Evolutionary conservation across 768 basidiomycete species (phyloP).

Genomic region (Pisolithus tinctorius): DNA sequence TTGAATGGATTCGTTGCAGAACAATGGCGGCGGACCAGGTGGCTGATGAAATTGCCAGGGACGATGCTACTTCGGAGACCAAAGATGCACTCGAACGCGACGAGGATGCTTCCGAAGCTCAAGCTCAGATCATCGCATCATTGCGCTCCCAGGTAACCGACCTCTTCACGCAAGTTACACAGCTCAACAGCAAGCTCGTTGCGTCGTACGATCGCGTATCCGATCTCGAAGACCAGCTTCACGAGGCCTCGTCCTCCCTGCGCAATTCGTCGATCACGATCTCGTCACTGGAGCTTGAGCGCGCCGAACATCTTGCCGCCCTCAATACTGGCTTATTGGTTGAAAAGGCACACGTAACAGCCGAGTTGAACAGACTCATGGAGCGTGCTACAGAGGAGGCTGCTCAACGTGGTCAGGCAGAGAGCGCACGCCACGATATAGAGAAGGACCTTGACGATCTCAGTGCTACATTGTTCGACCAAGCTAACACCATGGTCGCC

Average conservation of each 20-base stretch:
- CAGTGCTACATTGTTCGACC: constrained; percentile 80
- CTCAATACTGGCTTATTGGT: constrained; percentile 89
- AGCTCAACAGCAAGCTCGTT: constrained; percentile 91
- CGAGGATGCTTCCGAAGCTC: constrained; percentile 50
- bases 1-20: not conserved
- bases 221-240: constrained; percentile 85
- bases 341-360: constrained; percentile 83
- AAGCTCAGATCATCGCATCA: constrained; percentile 75
- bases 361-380: constrained; percentile 90
- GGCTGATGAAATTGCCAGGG: constrained; percentile 2
- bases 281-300: constrained; percentile 77
- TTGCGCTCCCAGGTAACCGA: constrained; percentile 79
- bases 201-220: constrained; percentile 87
- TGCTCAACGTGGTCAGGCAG: constrained; percentile 83
- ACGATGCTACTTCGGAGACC: constrained; percentile 1
- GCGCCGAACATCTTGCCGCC: constrained; percentile 80
- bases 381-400: constrained; percentile 95
- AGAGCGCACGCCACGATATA: constrained; percentile 72
- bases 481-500: constrained; percentile 98
- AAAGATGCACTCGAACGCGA: constrained; percentile 10
- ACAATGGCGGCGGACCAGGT: constrained; percentile 6
- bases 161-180: constrained; percentile 81
- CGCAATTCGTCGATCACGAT: constrained; percentile 60
- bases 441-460: constrained; percentile 95
- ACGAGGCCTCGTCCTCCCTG: constrained; percentile 53